Conservation (phyloP, 257 asterid genomes). For the Salvia splendens region DNA sequence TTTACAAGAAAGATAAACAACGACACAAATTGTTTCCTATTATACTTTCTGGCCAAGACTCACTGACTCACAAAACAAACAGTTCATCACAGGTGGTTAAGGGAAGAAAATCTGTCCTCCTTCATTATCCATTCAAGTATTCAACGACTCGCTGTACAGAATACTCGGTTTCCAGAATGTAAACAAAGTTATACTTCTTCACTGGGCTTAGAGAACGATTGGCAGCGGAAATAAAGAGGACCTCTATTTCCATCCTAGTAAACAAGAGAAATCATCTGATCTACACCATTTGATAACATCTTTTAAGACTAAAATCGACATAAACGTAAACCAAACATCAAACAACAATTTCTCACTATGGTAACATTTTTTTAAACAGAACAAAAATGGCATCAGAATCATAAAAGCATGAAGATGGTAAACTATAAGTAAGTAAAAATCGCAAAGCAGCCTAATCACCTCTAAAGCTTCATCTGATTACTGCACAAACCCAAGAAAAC, state of each 20-base stretch:
- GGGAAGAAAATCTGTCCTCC: not conserved
- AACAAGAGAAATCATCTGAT: not conserved
- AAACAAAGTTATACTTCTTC: not conserved
- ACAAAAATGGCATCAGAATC: not conserved
- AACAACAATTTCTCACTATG: not conserved
- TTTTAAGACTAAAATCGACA: not conserved
- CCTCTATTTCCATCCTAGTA: not conserved
- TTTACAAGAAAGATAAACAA: not conserved
- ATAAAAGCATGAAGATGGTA: slow-evolving; percentile 4
- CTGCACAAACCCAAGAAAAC: not conserved
- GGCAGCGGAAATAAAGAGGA: not conserved
- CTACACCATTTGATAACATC: not conserved
- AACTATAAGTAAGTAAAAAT: not conserved
- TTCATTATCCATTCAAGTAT: not conserved
- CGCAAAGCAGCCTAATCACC: slow-evolving; percentile 13
- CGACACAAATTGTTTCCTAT: not conserved
- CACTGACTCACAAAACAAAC: not conserved
- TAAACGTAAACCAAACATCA: slow-evolving; percentile 11
- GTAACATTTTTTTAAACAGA: not conserved
- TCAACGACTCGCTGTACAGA: not conserved
- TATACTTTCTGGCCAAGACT: not conserved
- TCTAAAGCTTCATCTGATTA: slow-evolving; percentile 2
- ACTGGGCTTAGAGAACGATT: not conserved
- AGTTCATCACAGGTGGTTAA: not conserved
- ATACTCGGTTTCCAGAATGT: not conserved